Base-by-base conservation (phyloP, 371 early-diverging fungal species). In the Mucor racemosus region DNA sequence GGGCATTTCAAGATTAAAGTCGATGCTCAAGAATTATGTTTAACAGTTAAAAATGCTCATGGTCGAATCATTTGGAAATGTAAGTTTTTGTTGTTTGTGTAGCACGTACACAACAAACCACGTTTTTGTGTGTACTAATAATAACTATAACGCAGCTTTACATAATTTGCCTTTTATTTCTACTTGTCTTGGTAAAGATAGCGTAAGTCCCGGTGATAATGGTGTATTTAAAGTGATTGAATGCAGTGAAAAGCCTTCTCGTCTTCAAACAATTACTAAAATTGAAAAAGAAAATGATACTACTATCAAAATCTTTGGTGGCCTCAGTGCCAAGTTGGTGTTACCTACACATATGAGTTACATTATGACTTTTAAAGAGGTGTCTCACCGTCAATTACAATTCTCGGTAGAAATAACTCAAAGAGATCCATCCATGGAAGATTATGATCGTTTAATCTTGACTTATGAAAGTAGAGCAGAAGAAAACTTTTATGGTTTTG, bases 401-500 rank as follows among this genome's bases (percentile, higher is more conserved):
- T 77, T 78, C 44, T 67, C 70, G 7, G 74, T 66, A 33, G 58
- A 72, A 10, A 67, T 77, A 14, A 40, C 58, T 3, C 61, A 63
- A 5, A 64, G 73, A 33, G 80, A 78, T 42, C 53, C 69, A 33
- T 15, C 61, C 33, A 78, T 79, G 79, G 46, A 58, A 8, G 60
- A 74, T 10, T 75, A 72, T 40, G n/a, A 55, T n/a, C 74, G 78
- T 11, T 33, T 76, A 0, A 46, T 82, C 0, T 31, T 79, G 44
- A 71, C 65, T 1, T 77, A 64, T 34, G 75, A 67, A 21, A 73
- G 73, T 38, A 71, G 73, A 40, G 60, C 68, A 14, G 80, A 77
- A 0, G 82, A 82, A 68, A 64, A 76, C 11, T 77, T 82, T 65
- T 82, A 79, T 71, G 86, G 86, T 0, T 82, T 84, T 69, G 86